Base-by-base conservation (phyloP, 2,329 filamentous ascomycete genomes). In the Botrytis paeoniae region DNA sequence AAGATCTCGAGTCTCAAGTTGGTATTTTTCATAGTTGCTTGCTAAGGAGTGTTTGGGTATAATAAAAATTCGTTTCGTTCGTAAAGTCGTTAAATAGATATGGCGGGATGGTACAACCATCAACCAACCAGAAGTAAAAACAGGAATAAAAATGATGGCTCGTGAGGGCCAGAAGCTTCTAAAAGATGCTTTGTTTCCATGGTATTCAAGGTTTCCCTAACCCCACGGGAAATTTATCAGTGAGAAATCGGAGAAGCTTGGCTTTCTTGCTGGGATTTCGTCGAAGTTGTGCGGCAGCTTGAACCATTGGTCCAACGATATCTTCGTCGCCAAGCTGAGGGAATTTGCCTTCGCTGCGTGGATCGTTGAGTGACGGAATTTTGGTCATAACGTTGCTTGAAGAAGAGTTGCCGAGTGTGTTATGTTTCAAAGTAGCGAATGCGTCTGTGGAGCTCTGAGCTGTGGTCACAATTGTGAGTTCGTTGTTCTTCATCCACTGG, bases 281-380 rank as follows among this genome's bases (percentile, higher is more conserved):
- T 71, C 78, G 79, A 14, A 81, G 74, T 69, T 79, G 78, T 8
- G 79, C 77, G 14, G 80, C 75, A 25, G 80, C 77, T 74, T 80
- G 78, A 3, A 80, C 80, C 95, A 98, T 97, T 10, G 95, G 95
- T 1, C 95, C 95, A 62, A 98, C 94, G 80, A 98, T 97, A 81
- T 97, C 95, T 78, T 95, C 92, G 79, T 97, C 94, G 70, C 94
- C 94, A 45, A 95, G 88, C 78, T 91, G 90, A 37, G 94, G 94
- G 79, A 97, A 98, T 82, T 98, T 97, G 80, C 92, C 92, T 75
- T 92, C 87, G 80, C 85, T 83, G 81, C 86, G 82, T 72, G 91
- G 86, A 80, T 93, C 90, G 75, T 91, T 85, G 77, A 95, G 88
- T 39, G 88, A 86, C 0, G 92, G 92, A 76, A 94, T 89, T 73